A percentile compares a stretch with the other conserved stretches of the same genome.
Conservation (phyloP, 192 early-diverging fungal genomes). For the Linderina pennispora region DNA sequence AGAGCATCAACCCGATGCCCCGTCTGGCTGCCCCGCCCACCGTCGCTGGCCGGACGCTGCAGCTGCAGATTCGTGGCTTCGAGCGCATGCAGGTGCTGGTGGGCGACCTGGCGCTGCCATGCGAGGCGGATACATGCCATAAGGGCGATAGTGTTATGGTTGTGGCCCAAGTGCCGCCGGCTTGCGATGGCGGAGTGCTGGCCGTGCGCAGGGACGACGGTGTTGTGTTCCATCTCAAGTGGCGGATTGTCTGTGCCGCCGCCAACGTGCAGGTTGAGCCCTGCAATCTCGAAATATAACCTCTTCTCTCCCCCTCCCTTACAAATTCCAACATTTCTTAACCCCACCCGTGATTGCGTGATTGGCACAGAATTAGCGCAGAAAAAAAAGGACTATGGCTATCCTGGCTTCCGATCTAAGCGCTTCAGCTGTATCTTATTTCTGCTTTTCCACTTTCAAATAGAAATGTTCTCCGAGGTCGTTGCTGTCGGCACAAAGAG, state of each 20-base stretch:
- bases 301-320: no score
- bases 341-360: not conserved
- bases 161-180: conserved; percentile 8
- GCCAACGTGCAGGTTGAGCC: conserved; percentile 10
- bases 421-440: no score
- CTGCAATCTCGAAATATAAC: conserved; percentile 32
- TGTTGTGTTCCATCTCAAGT: conserved; percentile 32
- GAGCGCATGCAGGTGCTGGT: conserved; percentile 27
- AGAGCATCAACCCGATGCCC: conserved; percentile 17
- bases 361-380: no score
- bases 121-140: not conserved
- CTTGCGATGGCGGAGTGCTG: conserved; percentile 7
- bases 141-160: no score
- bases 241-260: conserved; percentile 7
- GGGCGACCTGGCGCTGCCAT: conserved; percentile 13
- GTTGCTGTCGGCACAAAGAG: conserved; percentile 21
- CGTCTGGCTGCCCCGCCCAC: conserved; percentile 9
- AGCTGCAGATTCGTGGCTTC: conserved; percentile 5
- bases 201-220: conserved; percentile 31
- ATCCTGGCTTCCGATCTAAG: no score
- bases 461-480: conserved; percentile 37
- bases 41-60: conserved; percentile 1
- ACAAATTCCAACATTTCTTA: conserved; percentile 2
- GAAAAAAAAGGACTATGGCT: no score
- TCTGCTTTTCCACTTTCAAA: not conserved